Base-by-base conservation (phyloP, 768 basidiomycete genomes). In the Pulveroboletus sp. region DNA sequence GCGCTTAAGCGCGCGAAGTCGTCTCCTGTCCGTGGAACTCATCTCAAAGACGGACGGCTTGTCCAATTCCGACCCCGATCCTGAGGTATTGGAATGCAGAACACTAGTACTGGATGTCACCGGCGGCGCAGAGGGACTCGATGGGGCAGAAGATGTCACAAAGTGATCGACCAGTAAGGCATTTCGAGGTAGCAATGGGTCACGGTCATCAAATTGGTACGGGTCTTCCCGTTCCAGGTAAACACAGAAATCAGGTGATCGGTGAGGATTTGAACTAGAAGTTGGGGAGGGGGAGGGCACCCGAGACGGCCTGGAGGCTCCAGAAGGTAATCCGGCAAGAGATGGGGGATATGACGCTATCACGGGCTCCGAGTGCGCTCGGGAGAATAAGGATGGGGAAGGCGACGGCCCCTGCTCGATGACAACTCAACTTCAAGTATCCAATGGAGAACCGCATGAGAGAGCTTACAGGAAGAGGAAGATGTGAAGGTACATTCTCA, bases 1-100 rank as follows among this genome's bases (percentile, higher is more conserved):
- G 14, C 70, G 74, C 33, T 52, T 60, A 15, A 82, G 66, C 5
- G 59, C 72, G 32, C 72, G 75, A 28, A 70, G 44, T 28, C 63
- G 57, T 58, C 69, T 74, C 45, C 65, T 65, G 30, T 73, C 69
- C 53, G 56, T 62, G 26, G 59, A 54, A 40, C 21, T 65, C 58
- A 71, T 60, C 39, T 50, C 48, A 7, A 38, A 4, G 10, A 48
- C 26, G 8, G 57, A 52, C 6, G 55, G 39, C 18, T 53, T 47
- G 38, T 58, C 59, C 17, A 57, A 68, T n/a, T 58, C 57, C 4
- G 61, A 59, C 2, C 55, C 48, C 13, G 45, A 30, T 30, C 40
- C 56, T 0, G 62, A 57, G 6, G 60, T 27, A 27, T 55, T 55
- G 15, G 62, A 61, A 4, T 49, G 49, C 13, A 51, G n/a, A 30